A percentile compares a stretch with the other conserved stretches of the same genome.
phyloP scores from a whole-genome alignment of 1,139 yeast genomes.

The Pichiaceae sp. region DNA sequence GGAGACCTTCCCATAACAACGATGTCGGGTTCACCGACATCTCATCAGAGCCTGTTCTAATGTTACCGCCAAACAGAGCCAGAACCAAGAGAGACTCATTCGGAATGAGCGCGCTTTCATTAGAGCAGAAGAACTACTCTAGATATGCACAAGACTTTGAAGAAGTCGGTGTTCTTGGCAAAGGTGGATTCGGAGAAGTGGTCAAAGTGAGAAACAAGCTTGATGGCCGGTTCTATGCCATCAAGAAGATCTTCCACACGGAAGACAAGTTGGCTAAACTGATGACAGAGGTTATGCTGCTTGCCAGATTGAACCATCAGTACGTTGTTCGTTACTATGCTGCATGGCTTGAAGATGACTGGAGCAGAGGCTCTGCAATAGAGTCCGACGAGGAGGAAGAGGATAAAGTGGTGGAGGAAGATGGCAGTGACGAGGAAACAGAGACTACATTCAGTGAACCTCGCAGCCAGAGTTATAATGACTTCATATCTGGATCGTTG shows the following conservation, averaged over 20 bases:
- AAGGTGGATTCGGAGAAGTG: slow-evolving; percentile 96
- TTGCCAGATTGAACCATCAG: slow-evolving; percentile 89
- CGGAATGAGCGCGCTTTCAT: slow-evolving; percentile 13
- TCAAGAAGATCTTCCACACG: slow-evolving; percentile 81
- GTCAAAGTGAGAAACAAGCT: slow-evolving; percentile 88
- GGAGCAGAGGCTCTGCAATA: slow-evolving; percentile 11
- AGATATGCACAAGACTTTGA: slow-evolving; percentile 81
- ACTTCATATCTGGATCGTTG: slow-evolving; percentile 60
- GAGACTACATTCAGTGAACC: slow-evolving; percentile 16
- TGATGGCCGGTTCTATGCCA: slow-evolving; percentile 92
- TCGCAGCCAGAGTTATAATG: slow-evolving; percentile 29
- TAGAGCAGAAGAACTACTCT: slow-evolving; percentile 29
- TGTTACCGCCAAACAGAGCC: slow-evolving; percentile 4
- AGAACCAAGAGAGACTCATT: slow-evolving; percentile 20
- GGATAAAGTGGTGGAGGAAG: slow-evolving; percentile 17
- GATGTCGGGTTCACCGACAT: slow-evolving; percentile 14
- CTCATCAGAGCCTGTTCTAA: slow-evolving; percentile 9
- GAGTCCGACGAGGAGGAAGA: slow-evolving; percentile 23
- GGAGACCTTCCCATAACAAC: neutral
- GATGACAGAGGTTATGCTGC: slow-evolving; percentile 81
- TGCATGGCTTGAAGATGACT: slow-evolving; percentile 87
- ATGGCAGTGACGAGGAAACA: slow-evolving; percentile 23
- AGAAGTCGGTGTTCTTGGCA: slow-evolving; percentile 85
- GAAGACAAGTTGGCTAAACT: slow-evolving; percentile 73
- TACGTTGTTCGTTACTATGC: slow-evolving; percentile 94